phyloP scores from a whole-genome alignment of 2,329 filamentous ascomycete species.

The Alternaria alternata region DNA sequence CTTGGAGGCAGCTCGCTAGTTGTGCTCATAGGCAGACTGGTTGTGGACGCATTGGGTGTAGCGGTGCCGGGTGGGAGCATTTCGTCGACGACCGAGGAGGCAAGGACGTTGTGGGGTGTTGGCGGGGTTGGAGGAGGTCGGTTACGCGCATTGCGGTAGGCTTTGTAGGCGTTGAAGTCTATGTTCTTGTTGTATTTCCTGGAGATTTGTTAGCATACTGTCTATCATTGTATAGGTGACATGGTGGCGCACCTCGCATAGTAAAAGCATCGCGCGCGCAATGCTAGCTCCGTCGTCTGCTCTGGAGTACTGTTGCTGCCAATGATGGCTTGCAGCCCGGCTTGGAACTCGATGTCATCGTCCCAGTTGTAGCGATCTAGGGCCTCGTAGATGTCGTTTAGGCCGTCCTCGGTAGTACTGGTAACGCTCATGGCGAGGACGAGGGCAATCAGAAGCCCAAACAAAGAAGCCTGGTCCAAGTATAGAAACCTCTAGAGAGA shows the following conservation, averaged over 20 bases:
- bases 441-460: not conserved
- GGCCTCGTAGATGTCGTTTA: slow-evolving; percentile 61
- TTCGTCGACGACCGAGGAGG: slow-evolving; percentile 14
- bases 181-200: slow-evolving; percentile 60
- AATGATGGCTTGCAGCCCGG: slow-evolving; percentile 70
- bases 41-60: slow-evolving; percentile 4
- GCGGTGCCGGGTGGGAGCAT: not conserved
- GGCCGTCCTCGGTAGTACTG: slow-evolving; percentile 27
- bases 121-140: slow-evolving; percentile 31
- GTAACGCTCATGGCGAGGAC: slow-evolving; percentile 34
- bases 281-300: slow-evolving; percentile 64
- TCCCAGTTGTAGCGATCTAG: slow-evolving; percentile 74
- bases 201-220: slow-evolving; percentile 1
- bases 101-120: slow-evolving; percentile 26
- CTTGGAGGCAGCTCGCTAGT: not conserved
- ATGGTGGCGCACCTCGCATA: slow-evolving; percentile 57
- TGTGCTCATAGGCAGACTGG: not conserved
- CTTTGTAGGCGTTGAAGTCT: slow-evolving; percentile 72
- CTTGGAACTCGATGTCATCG: slow-evolving; percentile 73
- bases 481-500: not conserved
- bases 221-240: not conserved
- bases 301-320: slow-evolving; percentile 64
- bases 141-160: slow-evolving; percentile 61
- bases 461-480: too few species aligned
- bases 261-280: slow-evolving; percentile 75